These are phyloP conservation scores for Venturia pyrina DNA, from an alignment of 2,329 filamentous ascomycete species.

Conservation along the genomic window DNA sequence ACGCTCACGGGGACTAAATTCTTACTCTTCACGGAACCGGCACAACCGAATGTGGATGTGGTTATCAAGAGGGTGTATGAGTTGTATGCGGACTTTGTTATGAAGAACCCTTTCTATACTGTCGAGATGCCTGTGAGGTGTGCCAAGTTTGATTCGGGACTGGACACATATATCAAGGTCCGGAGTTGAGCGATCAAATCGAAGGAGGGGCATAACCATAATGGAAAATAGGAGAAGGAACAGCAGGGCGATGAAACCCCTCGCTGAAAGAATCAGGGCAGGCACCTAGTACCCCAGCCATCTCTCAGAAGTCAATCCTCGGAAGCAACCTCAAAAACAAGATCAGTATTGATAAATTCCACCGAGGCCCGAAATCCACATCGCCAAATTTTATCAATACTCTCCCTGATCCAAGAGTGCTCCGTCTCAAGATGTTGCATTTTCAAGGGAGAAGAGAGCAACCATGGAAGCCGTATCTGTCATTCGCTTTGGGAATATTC, in stretches of 20 bases:
- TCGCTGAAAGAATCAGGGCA: no score
- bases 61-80: constrained; percentile 84
- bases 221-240: neutral
- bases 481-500: no score
- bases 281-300: neutral
- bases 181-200: neutral
- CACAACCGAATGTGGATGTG: constrained; percentile 77
- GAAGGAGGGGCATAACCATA: neutral
- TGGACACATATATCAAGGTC: constrained; percentile 53
- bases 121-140: constrained; percentile 95
- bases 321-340: neutral
- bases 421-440: no score
- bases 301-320: neutral
- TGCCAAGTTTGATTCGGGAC: constrained; percentile 84
- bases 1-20: constrained; percentile 94
- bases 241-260: neutral
- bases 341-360: neutral
- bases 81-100: constrained; percentile 91
- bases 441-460: no score
- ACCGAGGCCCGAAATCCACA: neutral
- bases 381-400: no score
- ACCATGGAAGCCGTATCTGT: no score
- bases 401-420: no score
- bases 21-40: constrained; percentile 82
- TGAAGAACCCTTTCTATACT: constrained; percentile 99